Evolutionary conservation across 495 filamentous ascomycete species (phyloP), one percentile per base, ranked within the genome.

Genomic region (Hypoxylon crocopeplum): DNA sequence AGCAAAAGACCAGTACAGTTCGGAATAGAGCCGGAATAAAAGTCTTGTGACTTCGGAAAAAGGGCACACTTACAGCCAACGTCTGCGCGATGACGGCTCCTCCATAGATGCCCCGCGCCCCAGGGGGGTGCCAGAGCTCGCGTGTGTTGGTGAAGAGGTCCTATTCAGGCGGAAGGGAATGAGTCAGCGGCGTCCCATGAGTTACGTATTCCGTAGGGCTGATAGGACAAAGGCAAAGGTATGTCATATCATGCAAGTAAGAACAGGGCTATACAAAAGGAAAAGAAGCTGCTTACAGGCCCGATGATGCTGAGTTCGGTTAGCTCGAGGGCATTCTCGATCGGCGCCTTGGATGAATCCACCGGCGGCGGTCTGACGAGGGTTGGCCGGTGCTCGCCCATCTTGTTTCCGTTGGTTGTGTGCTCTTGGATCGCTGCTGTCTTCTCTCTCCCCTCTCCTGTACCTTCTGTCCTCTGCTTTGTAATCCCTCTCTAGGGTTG

Each of bases 61-160:
- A n/a, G n/a, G n/a, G n/a, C n/a, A n/a, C n/a, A n/a, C n/a, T n/a
- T n/a, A 70, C 67, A n/a, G 87, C 82, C 22, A 98, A 84, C 62
- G 84, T 92, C 80, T 97, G 93, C 57, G 94, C 92, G 55, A 98
- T 97, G 1, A 92, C 92, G 33, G 88, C 84, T 56, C 94, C 94
- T 66, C 94, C 94, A 69, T 91, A 98, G 66, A 98, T 88, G 37
- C 94, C 93, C 21, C 94, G 86, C 12, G 93, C 94, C 11, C 92
- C 92, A 0, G 88, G 85, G 0, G 94, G 93, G 54, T 95, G 91
- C 91, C 92, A 97, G 49, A 93, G 80, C 19, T 89, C 87, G 22
- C 91, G 86, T 6, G 91, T 89, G 67, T 98, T 98, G 24, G 94
- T 97, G 79, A 92, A 98, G 52, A 97, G 84, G 67, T 93, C 88